These are phyloP conservation scores for Pseudoperonospora humuli DNA, from an alignment of 352 stramenopile genomes.

Conservation along the genomic window DNA sequence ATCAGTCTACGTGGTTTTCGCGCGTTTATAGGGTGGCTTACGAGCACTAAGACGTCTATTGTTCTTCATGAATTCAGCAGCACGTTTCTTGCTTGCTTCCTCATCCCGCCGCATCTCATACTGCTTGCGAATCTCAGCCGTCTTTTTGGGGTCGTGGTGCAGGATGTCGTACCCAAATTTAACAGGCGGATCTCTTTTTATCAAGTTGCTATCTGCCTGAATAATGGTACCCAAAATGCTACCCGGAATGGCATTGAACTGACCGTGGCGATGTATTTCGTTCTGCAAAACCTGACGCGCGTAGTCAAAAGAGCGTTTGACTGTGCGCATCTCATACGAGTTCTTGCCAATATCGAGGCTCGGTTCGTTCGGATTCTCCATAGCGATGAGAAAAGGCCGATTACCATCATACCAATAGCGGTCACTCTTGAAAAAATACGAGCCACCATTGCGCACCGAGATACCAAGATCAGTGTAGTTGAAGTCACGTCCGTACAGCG, in stretches of 20 bases:
- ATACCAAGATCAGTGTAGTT: slow-evolving; percentile 91
- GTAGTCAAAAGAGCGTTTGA: slow-evolving; percentile 89
- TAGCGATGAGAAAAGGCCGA: slow-evolving; percentile 80
- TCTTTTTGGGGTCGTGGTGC: slow-evolving; percentile 65
- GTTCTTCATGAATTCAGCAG: slow-evolving; percentile 15
- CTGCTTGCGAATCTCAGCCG: slow-evolving; percentile 42
- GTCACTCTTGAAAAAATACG: slow-evolving; percentile 90
- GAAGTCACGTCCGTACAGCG: slow-evolving; percentile 90
- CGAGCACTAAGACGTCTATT: slow-evolving; percentile 17
- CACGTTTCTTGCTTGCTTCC: slow-evolving; percentile 44
- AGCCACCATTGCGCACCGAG: slow-evolving; percentile 88
- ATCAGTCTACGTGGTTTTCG: slow-evolving; percentile 30
- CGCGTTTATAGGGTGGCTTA: slow-evolving; percentile 49
- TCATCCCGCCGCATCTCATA: slow-evolving; percentile 61
- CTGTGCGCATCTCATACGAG: slow-evolving; percentile 88
- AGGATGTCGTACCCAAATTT: slow-evolving; percentile 67
- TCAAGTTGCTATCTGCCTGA: slow-evolving; percentile 54
- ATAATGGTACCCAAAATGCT: slow-evolving; percentile 76
- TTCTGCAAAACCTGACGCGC: slow-evolving; percentile 62
- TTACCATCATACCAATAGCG: slow-evolving; percentile 56
- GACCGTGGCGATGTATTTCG: slow-evolving; percentile 60
- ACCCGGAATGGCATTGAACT: slow-evolving; percentile 51
- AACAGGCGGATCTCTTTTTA: slow-evolving; percentile 41
- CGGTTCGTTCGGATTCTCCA: slow-evolving; percentile 93
- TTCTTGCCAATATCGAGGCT: slow-evolving; percentile 89